These are phyloP conservation scores for Boletus reticulatus DNA, from an alignment of 768 basidiomycete species.

Conservation along the genomic window DNA sequence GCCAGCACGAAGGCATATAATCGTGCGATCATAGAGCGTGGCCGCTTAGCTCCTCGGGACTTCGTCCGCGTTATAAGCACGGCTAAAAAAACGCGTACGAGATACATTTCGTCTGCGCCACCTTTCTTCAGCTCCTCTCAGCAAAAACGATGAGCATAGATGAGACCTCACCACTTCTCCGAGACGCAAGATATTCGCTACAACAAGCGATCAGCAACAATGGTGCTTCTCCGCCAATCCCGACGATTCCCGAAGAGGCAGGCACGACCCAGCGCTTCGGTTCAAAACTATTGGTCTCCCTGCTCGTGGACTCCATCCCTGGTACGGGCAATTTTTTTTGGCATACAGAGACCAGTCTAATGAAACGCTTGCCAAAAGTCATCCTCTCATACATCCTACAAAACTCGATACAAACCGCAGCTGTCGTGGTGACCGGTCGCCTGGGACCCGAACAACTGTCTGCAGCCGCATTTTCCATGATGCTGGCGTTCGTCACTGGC, in stretches of 20 bases:
- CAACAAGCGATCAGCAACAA: conserved; percentile 4
- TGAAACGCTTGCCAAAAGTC: conserved; percentile 35
- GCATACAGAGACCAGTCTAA: background rate
- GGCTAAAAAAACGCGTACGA: background rate
- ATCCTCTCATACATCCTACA: conserved; percentile 71
- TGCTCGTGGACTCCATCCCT: conserved; percentile 57
- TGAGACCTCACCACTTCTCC: conserved; percentile 35
- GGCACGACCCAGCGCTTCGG: conserved; percentile 17
- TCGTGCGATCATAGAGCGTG: conserved; percentile 1
- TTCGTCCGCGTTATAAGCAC: conserved; percentile 17
- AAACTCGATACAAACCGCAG: conserved; percentile 68
- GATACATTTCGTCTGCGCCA: background rate
- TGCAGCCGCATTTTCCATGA: conserved; percentile 68
- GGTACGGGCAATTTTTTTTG: conserved; percentile 35
- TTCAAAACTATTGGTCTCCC: conserved; percentile 40
- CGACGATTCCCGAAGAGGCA: conserved; percentile 30
- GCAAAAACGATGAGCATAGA: conserved; percentile 9
- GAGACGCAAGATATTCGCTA: conserved; percentile 3
- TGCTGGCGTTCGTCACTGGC: conserved; percentile 80
- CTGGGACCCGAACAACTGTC: conserved; percentile 70
- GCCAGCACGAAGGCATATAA: background rate
- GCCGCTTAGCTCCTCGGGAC: conserved; percentile 7
- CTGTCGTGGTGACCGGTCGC: conserved; percentile 61
- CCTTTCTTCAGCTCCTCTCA: conserved; percentile 11
- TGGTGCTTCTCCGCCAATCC: conserved; percentile 15